Base-by-base conservation (phyloP, 768 basidiomycete species). In the Trametes meyenii region DNA sequence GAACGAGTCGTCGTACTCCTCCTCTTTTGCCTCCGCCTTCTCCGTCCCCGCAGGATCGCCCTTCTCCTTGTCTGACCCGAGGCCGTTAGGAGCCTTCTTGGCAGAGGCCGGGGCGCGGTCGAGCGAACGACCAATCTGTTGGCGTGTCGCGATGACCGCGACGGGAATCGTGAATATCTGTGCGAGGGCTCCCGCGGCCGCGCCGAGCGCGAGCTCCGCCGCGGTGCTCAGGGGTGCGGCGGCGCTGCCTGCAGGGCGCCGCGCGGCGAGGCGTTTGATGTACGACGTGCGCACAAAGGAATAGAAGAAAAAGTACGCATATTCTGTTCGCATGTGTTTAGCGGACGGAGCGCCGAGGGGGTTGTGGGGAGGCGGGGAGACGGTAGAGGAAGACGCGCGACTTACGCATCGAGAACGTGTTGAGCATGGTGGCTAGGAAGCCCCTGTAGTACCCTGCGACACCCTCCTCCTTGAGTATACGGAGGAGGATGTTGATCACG, bases 271-370 rank as follows among this genome's bases (percentile, higher is more conserved):
- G 17, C 92, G 84, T 69, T 85, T 88, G 67, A 90, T 84, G 75
- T 95, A 95, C 5, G 90, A 82, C 21, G 82, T 85, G 66, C 97
- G 85, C 24, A 98, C 90, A 74, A 94, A 81, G 21, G 95, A 91
- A 74, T 98, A 98, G 79, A 97, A 98, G 83, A 96, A 98, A 82
- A 99, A 99, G 78, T 99, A 99, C 24, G 97, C 96, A 71, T 96
- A 98, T 85, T 97, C 96, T 97, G 66, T 42, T 45, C 12, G 50
- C 3, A 8, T 44, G 42, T 19, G 43, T 17, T 48, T 35, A 40
- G 56, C 11, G 16, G 10, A 19, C 19, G 49, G 14, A 53, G 5
- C 12, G 19, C 33, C 14, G 33, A 48, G 11, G 46, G 26, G 2
- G 19, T 45, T 23, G 10, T 2, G n/a, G 17, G 21, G 10, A 45